Conservation (phyloP, 2,329 filamentous ascomycete species). For the Pseudogymnoascus verrucosus region DNA sequence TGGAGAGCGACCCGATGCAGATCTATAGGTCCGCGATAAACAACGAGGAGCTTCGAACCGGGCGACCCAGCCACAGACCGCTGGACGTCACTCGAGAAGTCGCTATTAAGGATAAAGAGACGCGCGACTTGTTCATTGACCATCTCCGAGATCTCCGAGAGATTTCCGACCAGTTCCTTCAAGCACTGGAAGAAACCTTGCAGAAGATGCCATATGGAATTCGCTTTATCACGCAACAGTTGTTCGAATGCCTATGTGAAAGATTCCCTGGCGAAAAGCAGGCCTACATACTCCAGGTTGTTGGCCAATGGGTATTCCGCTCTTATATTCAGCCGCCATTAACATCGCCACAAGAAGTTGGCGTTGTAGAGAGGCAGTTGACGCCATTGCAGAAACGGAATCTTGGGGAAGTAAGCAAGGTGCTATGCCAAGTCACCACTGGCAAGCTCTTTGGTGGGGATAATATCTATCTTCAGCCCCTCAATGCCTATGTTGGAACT, state of each 20-base stretch:
- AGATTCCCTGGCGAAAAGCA: constrained; percentile 76
- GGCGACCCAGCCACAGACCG: constrained; percentile 69
- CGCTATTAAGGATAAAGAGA: constrained; percentile 93
- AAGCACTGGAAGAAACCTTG: constrained; percentile 71
- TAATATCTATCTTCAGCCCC: constrained; percentile 88
- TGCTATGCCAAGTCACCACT: constrained; percentile 80
- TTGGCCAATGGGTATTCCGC: constrained; percentile 88
- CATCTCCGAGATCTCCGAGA: constrained; percentile 90
- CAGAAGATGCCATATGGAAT: constrained; percentile 90
- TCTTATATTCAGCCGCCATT: constrained; percentile 88
- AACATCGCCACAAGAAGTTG: constrained; percentile 82
- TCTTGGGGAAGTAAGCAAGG: constrained; percentile 80
- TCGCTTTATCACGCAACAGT: constrained; percentile 78
- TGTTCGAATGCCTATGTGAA: constrained; percentile 67
- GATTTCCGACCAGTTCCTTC: constrained; percentile 85
- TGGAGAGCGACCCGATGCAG: constrained; percentile 95
- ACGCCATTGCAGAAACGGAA: constrained; percentile 92
- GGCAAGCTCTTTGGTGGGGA: constrained; percentile 87
- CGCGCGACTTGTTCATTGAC: constrained; percentile 84
- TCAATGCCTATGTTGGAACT: constrained; percentile 85
- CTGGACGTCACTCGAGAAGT: constrained; percentile 83
- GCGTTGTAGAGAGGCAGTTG: constrained; percentile 81
- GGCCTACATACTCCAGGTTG: constrained; percentile 70
- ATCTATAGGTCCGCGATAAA: constrained; percentile 95
- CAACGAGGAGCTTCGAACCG: constrained; percentile 92